Conservation (phyloP, 768 basidiomycete genomes). For the Polyporus arcularius region DNA sequence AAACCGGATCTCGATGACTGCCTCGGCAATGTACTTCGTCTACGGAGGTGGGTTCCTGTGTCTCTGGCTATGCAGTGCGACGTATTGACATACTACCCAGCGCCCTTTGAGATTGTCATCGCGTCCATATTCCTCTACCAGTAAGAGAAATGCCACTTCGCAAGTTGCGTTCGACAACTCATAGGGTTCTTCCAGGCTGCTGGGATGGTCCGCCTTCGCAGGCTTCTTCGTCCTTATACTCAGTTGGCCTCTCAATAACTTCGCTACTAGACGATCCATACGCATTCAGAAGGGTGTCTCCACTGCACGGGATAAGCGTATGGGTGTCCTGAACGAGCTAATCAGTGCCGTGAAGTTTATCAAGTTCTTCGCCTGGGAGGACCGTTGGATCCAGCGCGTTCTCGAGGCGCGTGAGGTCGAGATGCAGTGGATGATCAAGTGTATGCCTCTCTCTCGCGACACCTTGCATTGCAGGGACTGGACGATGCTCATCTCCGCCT, state of each 20-base stretch:
- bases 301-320: slow-evolving; percentile 71
- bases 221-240: slow-evolving; percentile 70
- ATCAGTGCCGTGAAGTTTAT: slow-evolving; percentile 77
- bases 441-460: slow-evolving; percentile 32
- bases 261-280: slow-evolving; percentile 58
- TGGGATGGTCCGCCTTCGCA: slow-evolving; percentile 72
- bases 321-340: slow-evolving; percentile 77
- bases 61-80: not conserved
- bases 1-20: slow-evolving; percentile 54
- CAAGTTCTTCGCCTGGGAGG: slow-evolving; percentile 85
- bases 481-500: not conserved
- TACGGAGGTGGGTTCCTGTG: slow-evolving; percentile 53
- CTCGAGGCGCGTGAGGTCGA: slow-evolving; percentile 67
- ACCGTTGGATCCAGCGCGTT: slow-evolving; percentile 69
- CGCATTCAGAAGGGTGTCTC: slow-evolving; percentile 60
- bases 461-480: not conserved
- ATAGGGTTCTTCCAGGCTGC: slow-evolving; percentile 42
- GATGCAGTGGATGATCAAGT: slow-evolving; percentile 76
- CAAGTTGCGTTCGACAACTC: not conserved
- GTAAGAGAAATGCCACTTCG: slow-evolving; percentile 35
- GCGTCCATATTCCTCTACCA: slow-evolving; percentile 76
- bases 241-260: slow-evolving; percentile 73
- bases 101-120: slow-evolving; percentile 77
- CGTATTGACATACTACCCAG: slow-evolving; percentile 30
- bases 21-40: slow-evolving; percentile 61